These are phyloP conservation scores for Colletotrichum sp. DNA, from an alignment of 2,329 filamentous ascomycete species.

Conservation along the genomic window DNA sequence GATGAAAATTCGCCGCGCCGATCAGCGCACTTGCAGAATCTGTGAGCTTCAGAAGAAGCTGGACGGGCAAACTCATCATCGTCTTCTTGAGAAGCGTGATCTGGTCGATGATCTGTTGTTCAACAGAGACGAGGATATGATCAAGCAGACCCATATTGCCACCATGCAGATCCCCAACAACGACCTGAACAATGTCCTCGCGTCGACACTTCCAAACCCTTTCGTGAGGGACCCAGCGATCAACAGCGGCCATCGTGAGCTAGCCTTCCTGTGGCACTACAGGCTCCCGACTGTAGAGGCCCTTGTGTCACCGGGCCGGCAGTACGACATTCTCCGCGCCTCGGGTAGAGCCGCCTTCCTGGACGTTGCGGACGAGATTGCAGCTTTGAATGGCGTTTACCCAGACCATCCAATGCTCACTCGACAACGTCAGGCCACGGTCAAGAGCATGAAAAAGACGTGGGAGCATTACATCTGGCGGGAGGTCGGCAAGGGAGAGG, in stretches of 20 bases:
- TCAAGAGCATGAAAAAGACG: not conserved
- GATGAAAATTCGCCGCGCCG: not conserved
- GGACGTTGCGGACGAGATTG: not conserved
- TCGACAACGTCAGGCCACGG: not conserved
- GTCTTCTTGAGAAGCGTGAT: not conserved
- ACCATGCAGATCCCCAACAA: not conserved
- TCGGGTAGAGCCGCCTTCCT: not conserved
- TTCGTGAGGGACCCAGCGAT: not conserved
- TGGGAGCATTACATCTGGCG: constrained; percentile 2
- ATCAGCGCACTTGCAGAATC: not conserved
- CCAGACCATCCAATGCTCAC: not conserved
- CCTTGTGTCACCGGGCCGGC: not conserved
- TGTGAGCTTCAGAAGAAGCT: not conserved
- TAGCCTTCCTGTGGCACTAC: not conserved
- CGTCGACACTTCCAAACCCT: not conserved
- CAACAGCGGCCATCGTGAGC: not conserved
- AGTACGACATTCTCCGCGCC: not conserved
- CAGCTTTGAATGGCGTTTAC: not conserved
- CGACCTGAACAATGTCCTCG: not conserved
- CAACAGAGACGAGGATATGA: not conserved
- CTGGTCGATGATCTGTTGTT: not conserved
- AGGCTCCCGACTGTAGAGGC: not conserved
- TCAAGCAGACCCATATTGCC: not conserved
- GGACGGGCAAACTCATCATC: not conserved
- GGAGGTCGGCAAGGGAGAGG: not conserved